Evolutionary conservation across 495 filamentous ascomycete genomes (phyloP), one percentile per base, ranked within the genome.

Genomic region (Aspergillus olivimuriae): DNA sequence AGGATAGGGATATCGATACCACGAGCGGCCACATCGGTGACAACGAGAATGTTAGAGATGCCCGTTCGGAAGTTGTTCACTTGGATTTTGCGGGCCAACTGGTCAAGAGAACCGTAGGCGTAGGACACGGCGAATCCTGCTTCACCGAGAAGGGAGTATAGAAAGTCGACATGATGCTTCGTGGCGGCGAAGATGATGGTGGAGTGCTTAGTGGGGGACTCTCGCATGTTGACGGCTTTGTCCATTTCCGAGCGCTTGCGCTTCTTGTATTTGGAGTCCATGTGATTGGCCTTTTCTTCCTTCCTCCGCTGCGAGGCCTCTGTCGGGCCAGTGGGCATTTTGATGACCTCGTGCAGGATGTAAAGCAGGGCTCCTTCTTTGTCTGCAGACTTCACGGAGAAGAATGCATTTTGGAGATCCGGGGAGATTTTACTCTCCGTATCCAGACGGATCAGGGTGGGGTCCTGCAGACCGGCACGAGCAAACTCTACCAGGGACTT

Each of bases 1-100:
- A 99, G 79, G 23, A 94, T 73, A 0, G 92, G 92, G 48, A 97
- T 95, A 81, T 99, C 92, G 47, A 99, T 94, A 75, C 92, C 92
- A 70, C 92, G 76, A 9, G 92, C 92, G 10, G 94, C 92, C 23
- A 99, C 89, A 62, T 99, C 92, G 4, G 92, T 99, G 23, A 95
- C 90, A n/a, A 98, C 88, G 1, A 98, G 66, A 34, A 98, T 89
- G 52, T 92, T 87, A 0, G 92, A 84, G 38, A 82, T 69, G 16
- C 94, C 92, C 7, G 70, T 75, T 39, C 92, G 71, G 62, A 98
- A 98, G 34, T 86, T 82, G 49, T 89, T 78, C 11, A 98, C 87
- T 58, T 97, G 89, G 10, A 87, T 80, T 58, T 87, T 88, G 53
- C 92, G 81, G 15, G 92, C 92, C 8, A 84, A 87, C 52, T 97